These are phyloP conservation scores for Pythium oligandrum DNA, from an alignment of 352 stramenopile species.

Conservation along the genomic window DNA sequence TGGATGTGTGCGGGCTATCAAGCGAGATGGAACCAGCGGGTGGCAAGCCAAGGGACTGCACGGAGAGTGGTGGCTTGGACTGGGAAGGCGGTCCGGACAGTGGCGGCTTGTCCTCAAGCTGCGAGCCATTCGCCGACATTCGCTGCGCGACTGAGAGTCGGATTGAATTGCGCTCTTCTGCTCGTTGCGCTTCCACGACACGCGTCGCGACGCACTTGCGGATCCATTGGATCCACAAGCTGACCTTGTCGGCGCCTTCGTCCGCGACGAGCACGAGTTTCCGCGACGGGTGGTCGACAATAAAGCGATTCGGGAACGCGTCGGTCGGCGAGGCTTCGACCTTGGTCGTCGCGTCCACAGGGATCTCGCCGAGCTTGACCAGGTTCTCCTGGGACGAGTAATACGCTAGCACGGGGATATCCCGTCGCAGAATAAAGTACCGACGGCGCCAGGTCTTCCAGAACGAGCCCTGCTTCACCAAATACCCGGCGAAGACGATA, in stretches of 20 bases:
- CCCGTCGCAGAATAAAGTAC: slow-evolving; percentile 80
- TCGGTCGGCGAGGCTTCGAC: slow-evolving; percentile 44
- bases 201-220: slow-evolving; percentile 41
- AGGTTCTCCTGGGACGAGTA: slow-evolving; percentile 75
- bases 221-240: slow-evolving; percentile 66
- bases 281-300: slow-evolving; percentile 55
- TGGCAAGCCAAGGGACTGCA: background rate
- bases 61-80: background rate
- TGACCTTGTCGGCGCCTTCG: slow-evolving; percentile 39
- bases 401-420: slow-evolving; percentile 72
- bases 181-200: slow-evolving; percentile 9
- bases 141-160: slow-evolving; percentile 15
- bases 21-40: background rate
- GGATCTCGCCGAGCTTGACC: slow-evolving; percentile 77
- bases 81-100: background rate
- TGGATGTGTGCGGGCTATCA: slow-evolving; percentile 15
- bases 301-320: slow-evolving; percentile 56
- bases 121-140: slow-evolving; percentile 13
- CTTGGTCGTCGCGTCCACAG: slow-evolving; percentile 56
- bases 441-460: slow-evolving; percentile 82
- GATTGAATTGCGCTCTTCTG: slow-evolving; percentile 14
- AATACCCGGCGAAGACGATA: slow-evolving; percentile 71
- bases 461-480: slow-evolving; percentile 85
- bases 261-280: slow-evolving; percentile 74
- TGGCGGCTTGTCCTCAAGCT: background rate